These are phyloP conservation scores for Chenopodium berlandieri DNA, from an alignment of 148 eudicot genomes.

Conservation along the genomic window DNA sequence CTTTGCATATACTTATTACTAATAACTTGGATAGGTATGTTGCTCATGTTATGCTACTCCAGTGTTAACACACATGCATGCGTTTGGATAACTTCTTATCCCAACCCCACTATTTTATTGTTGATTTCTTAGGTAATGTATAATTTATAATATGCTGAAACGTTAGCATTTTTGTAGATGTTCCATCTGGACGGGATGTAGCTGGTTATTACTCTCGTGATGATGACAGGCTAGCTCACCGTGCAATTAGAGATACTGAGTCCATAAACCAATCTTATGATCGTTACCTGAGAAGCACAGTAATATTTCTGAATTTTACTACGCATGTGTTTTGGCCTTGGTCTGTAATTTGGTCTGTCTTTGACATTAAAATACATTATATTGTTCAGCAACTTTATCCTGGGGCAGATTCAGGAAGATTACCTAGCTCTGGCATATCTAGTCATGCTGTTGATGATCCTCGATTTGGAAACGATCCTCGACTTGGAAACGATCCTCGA, in stretches of 20 bases:
- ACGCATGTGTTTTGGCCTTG: background rate
- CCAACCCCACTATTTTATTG: background rate
- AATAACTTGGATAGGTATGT: constrained; percentile 1
- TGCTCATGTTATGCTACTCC: background rate
- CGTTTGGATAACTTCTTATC: background rate
- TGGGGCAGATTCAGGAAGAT: constrained; percentile 56
- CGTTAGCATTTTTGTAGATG: constrained; percentile 38
- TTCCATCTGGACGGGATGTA: constrained; percentile 54
- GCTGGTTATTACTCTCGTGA: constrained; percentile 52
- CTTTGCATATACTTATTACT: background rate
- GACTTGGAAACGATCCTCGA: constrained; percentile 26
- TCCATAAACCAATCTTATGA: constrained; percentile 70
- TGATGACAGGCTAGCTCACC: constrained; percentile 45
- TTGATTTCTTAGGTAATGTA: background rate
- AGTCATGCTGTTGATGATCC: constrained; percentile 43
- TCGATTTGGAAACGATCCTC: constrained; percentile 21
- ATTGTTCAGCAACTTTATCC: constrained; percentile 53
- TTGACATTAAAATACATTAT: constrained; percentile 22
- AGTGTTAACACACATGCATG: background rate
- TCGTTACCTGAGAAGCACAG: constrained; percentile 58
- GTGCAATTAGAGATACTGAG: constrained; percentile 55
- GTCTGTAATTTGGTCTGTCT: background rate
- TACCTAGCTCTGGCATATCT: constrained; percentile 42
- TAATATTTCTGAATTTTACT: constrained; percentile 18
- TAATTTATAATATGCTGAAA: constrained; percentile 2